A percentile compares a stretch with the other conserved stretches of the same genome.
Evolutionary conservation across 345 rosid genomes (phyloP).

Genomic region (Populus euphratica): DNA sequence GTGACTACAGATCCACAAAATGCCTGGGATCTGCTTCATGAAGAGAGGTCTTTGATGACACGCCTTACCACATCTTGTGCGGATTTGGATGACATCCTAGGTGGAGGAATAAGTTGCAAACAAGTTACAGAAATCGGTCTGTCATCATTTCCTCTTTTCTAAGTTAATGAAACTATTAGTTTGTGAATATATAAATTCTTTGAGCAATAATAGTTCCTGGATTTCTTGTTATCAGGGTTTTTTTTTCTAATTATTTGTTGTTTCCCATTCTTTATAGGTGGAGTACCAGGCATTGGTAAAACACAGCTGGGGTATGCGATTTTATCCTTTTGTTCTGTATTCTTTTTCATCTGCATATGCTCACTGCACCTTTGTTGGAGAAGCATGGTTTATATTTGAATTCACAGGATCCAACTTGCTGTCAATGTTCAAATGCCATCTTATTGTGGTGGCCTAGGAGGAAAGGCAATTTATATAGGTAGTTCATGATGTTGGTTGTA

Average conservation of each 20-base stretch:
- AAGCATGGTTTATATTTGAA: slow-evolving; percentile 14
- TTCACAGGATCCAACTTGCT: slow-evolving; percentile 83
- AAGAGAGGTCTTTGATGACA: slow-evolving; percentile 49
- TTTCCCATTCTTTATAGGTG: slow-evolving; percentile 16
- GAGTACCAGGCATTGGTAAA: slow-evolving; percentile 86
- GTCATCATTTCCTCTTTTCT: slow-evolving; percentile 8
- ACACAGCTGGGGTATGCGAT: slow-evolving; percentile 80
- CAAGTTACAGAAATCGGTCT: slow-evolving; percentile 94
- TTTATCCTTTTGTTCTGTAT: slow-evolving; percentile 18
- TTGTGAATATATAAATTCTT: neutral
- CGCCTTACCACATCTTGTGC: slow-evolving; percentile 77
- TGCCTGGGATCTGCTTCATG: slow-evolving; percentile 91
- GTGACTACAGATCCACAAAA: slow-evolving; percentile 60
- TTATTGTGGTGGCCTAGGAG: slow-evolving; percentile 82
- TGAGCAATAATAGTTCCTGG: too few species aligned
- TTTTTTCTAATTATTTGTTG: neutral
- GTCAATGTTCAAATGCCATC: slow-evolving; percentile 89
- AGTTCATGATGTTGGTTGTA: slow-evolving; percentile 2
- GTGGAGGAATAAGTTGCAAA: slow-evolving; percentile 85
- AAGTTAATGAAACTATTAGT: neutral
- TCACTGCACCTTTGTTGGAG: neutral
- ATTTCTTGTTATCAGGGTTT: neutral
- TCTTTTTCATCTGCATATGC: neutral
- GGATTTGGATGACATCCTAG: slow-evolving; percentile 72
- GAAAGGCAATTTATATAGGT: slow-evolving; percentile 88